A percentile compares a stretch with the other conserved stretches of the same genome.
These are phyloP conservation scores for Saccharomycopsis vini DNA, from an alignment of 805 yeast species.

Conservation along the genomic window DNA sequence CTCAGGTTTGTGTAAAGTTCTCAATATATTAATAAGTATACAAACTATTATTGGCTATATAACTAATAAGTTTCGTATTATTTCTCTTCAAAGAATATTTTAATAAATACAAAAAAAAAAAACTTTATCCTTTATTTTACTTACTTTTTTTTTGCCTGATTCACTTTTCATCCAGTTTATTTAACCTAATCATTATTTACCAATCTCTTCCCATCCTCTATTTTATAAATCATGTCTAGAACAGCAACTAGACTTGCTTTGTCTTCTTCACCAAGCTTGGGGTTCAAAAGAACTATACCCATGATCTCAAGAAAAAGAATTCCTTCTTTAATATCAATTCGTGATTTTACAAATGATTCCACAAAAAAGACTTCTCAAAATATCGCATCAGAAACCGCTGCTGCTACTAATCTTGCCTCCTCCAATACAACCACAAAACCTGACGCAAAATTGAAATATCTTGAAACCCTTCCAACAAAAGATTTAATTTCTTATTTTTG, in stretches of 20 bases:
- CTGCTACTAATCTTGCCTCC: too few species aligned
- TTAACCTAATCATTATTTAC: too few species aligned
- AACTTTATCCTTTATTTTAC: neutral
- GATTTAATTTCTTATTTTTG: constrained; percentile 58
- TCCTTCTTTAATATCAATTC: neutral
- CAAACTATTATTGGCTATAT: too few species aligned
- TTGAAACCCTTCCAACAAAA: constrained; percentile 42
- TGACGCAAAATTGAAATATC: constrained; percentile 26
- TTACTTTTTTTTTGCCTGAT: neutral
- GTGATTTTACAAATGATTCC: neutral
- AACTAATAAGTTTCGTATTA: too few species aligned
- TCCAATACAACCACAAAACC: neutral
- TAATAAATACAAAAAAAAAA: too few species aligned
- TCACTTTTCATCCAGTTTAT: too few species aligned
- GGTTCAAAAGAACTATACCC: neutral
- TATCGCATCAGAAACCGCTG: neutral
- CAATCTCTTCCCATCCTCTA: neutral
- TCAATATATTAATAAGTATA: constrained; percentile 2
- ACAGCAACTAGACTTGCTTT: too few species aligned
- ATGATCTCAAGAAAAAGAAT: too few species aligned
- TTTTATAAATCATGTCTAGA: neutral
- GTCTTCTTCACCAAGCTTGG: neutral
- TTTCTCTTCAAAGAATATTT: too few species aligned
- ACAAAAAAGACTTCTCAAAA: neutral
- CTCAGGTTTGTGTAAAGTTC: neutral